A percentile compares a stretch with the other conserved stretches of the same genome.
Conservation (phyloP, 2,329 filamentous ascomycete genomes). For the Arthrobotrys musiformis region DNA sequence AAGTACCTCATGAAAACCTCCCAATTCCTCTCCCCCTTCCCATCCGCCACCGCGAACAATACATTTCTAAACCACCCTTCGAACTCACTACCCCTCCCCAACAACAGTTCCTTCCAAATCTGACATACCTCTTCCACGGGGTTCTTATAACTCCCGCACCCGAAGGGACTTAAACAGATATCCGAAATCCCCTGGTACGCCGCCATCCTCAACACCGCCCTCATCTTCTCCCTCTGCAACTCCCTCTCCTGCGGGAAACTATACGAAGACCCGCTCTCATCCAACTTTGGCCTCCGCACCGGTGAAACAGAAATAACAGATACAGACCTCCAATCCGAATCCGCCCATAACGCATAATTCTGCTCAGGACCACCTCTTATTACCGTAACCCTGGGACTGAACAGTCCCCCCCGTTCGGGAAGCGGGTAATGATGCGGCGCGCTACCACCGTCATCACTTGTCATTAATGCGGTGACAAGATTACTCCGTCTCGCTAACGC, state of each 20-base stretch:
- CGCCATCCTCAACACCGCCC: slow-evolving; percentile 76
- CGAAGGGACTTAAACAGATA: slow-evolving; percentile 72
- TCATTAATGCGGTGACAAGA: slow-evolving; percentile 74
- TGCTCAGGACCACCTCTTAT: slow-evolving; percentile 76
- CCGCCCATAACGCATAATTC: slow-evolving; percentile 71
- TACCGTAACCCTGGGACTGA: slow-evolving; percentile 77
- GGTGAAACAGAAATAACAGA: slow-evolving; percentile 79
- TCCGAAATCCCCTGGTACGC: slow-evolving; percentile 70
- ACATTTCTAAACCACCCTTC: slow-evolving; percentile 72
- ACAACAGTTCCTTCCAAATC: slow-evolving; percentile 73
- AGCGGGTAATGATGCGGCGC: slow-evolving; percentile 74
- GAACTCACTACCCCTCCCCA: slow-evolving; percentile 71
- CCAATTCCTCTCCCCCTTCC: slow-evolving; percentile 62
- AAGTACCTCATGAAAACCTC: slow-evolving; percentile 56
- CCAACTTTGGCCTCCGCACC: slow-evolving; percentile 77
- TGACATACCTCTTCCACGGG: slow-evolving; percentile 73
- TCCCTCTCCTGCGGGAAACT: slow-evolving; percentile 77
- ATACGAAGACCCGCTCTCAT: slow-evolving; percentile 74
- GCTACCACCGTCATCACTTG: slow-evolving; percentile 66
- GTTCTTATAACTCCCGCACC: slow-evolving; percentile 67
- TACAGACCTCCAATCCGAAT: slow-evolving; percentile 56
- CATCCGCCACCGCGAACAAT: slow-evolving; percentile 70
- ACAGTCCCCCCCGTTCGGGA: slow-evolving; percentile 75
- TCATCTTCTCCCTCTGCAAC: slow-evolving; percentile 78
- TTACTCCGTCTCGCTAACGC: slow-evolving; percentile 79